Percentiles rank a stretch among this genome's conserved stretches.
Evolutionary conservation across 2,329 filamentous ascomycete species (phyloP).

Genomic region (Fusarium sp.): DNA sequence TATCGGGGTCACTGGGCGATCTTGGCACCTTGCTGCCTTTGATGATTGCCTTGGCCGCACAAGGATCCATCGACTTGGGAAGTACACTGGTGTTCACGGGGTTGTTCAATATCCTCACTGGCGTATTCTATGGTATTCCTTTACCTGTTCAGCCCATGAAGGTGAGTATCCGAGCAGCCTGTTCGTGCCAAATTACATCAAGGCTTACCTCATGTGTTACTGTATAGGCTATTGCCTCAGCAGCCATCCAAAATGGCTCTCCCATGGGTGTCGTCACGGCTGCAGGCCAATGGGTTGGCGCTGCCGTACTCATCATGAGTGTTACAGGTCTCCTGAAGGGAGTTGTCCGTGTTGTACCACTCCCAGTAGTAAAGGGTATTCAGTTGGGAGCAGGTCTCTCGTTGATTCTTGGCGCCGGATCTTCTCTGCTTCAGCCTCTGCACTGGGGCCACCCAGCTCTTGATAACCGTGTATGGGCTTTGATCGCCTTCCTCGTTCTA

Average conservation of each 20-base stretch:
- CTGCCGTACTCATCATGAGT: constrained; percentile 78
- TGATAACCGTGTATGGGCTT: constrained; percentile 82
- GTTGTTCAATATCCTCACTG: constrained; percentile 85
- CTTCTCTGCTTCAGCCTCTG: constrained; percentile 72
- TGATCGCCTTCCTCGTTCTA: constrained; percentile 77
- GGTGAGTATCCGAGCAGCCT: constrained; percentile 47
- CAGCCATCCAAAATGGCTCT: constrained; percentile 75
- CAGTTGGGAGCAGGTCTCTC: constrained; percentile 91
- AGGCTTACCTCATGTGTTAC: background rate
- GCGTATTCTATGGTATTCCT: constrained; percentile 84
- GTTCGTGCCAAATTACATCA: background rate
- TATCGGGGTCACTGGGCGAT: constrained; percentile 88
- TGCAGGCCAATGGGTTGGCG: constrained; percentile 78
- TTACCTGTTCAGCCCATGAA: constrained; percentile 91
- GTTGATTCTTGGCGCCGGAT: constrained; percentile 80
- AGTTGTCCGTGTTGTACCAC: constrained; percentile 78
- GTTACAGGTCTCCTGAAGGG: constrained; percentile 79
- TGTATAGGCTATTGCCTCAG: constrained; percentile 80
- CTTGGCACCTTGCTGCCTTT: constrained; percentile 89
- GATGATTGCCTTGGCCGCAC: constrained; percentile 84
- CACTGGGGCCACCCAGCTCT: constrained; percentile 73
- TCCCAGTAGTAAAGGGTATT: constrained; percentile 92
- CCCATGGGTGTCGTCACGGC: constrained; percentile 73
- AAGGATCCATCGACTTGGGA: constrained; percentile 80
- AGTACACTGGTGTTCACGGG: constrained; percentile 90